Percentiles rank a stretch among this genome's conserved stretches.
Conservation (phyloP, 2,329 filamentous ascomycete species). For the Paecilomyces variotii region DNA sequence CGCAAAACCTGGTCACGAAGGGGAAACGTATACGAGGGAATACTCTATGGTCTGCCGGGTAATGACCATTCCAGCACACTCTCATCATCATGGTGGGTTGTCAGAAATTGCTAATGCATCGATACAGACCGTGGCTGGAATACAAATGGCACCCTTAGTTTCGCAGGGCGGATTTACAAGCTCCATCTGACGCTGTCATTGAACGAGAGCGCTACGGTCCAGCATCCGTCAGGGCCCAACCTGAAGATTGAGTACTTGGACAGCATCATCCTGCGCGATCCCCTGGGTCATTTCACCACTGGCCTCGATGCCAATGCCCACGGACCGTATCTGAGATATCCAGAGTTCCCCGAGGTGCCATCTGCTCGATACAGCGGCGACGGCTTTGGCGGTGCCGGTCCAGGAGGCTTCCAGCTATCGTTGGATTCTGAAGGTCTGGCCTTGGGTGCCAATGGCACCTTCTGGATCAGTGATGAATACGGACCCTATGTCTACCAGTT, state of each 20-base stretch:
- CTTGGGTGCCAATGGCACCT: slow-evolving; percentile 51
- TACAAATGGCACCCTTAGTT: slow-evolving; percentile 62
- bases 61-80: slow-evolving; percentile 8
- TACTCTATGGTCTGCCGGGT: slow-evolving; percentile 57
- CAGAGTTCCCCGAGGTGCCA: slow-evolving; percentile 55
- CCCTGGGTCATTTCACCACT: slow-evolving; percentile 53
- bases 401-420: slow-evolving; percentile 52
- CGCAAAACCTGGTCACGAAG: slow-evolving; percentile 50
- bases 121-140: slow-evolving; percentile 41
- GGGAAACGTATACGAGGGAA: slow-evolving; percentile 49
- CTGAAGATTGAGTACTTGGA: slow-evolving; percentile 55
- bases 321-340: slow-evolving; percentile 44
- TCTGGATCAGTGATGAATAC: slow-evolving; percentile 66
- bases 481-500: slow-evolving; percentile 65
- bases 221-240: slow-evolving; percentile 51
- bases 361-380: slow-evolving; percentile 57
- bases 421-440: slow-evolving; percentile 62
- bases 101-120: not conserved
- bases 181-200: slow-evolving; percentile 54
- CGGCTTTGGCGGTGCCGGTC: slow-evolving; percentile 56
- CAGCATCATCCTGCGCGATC: slow-evolving; percentile 57
- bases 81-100: not conserved
- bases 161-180: slow-evolving; percentile 60
- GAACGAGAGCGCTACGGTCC: slow-evolving; percentile 42
- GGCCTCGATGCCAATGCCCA: slow-evolving; percentile 54